Percentiles rank a stretch among this genome's conserved stretches.
Evolutionary conservation across 1,139 yeast genomes (phyloP).

Genomic region (Geotrichum siamense): DNA sequence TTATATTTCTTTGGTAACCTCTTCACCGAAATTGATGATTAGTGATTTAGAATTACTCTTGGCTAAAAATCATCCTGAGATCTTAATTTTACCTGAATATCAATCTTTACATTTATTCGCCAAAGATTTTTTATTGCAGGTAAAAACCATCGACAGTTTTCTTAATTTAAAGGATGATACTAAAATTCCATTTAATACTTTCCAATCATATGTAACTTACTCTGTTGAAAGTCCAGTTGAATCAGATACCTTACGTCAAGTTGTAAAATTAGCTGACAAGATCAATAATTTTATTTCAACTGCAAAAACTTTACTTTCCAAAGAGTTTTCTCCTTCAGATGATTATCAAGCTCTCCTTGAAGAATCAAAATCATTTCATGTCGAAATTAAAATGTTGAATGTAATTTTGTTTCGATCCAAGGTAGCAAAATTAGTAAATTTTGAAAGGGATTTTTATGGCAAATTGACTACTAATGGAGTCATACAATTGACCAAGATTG

Average conservation of each 20-base stretch:
- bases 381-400: neutral
- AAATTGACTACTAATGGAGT: neutral
- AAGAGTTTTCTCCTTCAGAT: neutral
- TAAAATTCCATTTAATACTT: no score
- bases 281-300: neutral
- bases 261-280: neutral
- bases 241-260: neutral
- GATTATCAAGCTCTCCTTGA: neutral
- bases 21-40: neutral
- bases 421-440: neutral
- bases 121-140: neutral
- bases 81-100: neutral
- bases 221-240: neutral
- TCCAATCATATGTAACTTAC: neutral
- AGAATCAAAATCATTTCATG: neutral
- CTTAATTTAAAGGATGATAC: no score
- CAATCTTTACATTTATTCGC: neutral
- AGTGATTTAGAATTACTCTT: neutral
- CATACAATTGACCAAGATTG: neutral
- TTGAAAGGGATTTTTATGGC: conserved; percentile 1
- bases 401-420: neutral
- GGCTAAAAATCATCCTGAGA: neutral
- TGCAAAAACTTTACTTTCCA: neutral
- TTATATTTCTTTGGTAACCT: no score
- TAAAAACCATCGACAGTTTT: neutral